Conservation (phyloP, 1,284 basidiomycete genomes). For the Boletellus deceptivus region DNA sequence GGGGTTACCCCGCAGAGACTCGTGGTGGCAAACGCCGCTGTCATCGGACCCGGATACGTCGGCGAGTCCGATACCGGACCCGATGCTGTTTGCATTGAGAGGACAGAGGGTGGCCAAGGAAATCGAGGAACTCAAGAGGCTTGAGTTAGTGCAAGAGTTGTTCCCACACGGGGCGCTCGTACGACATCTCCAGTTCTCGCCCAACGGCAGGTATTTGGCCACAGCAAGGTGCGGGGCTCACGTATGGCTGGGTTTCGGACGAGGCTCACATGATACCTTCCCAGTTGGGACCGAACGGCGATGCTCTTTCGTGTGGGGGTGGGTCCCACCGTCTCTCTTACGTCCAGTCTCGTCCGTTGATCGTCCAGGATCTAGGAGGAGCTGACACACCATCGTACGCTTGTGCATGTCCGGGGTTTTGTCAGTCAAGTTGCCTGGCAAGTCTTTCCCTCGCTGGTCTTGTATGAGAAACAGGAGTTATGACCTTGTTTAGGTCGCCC, state of each 20-base stretch:
- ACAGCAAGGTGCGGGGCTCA: conserved; percentile 30
- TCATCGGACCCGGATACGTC: conserved; percentile 20
- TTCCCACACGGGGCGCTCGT: conserved; percentile 33
- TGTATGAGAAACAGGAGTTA: background rate
- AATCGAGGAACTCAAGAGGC: conserved; percentile 53
- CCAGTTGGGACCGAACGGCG: conserved; percentile 75
- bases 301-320: conserved; percentile 72
- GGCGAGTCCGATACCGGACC: conserved; percentile 36
- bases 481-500: conserved; percentile 48
- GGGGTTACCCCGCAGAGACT: conserved; percentile 26
- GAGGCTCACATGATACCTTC: too few relatives aligned
- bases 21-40: conserved; percentile 29
- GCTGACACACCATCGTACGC: conserved; percentile 57
- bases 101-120: conserved; percentile 54
- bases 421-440: conserved; percentile 79
- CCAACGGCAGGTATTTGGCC: conserved; percentile 37
- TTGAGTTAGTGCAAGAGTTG: conserved; percentile 56
- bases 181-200: conserved; percentile 40
- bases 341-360: conserved; percentile 2
- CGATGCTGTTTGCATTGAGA: conserved; percentile 40
- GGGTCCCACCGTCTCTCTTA: conserved; percentile 14
- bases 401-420: conserved; percentile 74
- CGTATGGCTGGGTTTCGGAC: too few relatives aligned
- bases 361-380: conserved; percentile 43
- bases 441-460: background rate